Conservation (phyloP, 768 basidiomycete species). For the Auricularia sp. region DNA sequence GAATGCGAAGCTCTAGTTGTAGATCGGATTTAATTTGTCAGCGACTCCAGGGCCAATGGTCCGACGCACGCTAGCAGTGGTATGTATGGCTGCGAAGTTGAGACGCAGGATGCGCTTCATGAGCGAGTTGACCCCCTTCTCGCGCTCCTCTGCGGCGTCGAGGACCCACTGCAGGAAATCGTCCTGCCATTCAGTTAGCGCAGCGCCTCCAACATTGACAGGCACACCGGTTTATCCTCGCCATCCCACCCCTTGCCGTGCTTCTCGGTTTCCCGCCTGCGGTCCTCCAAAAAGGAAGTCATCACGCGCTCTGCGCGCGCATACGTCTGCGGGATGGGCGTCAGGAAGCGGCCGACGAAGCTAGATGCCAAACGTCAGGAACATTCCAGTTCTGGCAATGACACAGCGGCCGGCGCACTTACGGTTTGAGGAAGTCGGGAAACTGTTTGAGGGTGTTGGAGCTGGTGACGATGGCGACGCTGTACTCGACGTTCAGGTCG, state of each 20-base stretch:
- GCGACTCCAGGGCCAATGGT: no score
- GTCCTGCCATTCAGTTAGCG: slow-evolving; percentile 19
- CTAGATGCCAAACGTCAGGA: not conserved
- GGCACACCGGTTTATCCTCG: slow-evolving; percentile 17
- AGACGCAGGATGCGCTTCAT: slow-evolving; percentile 23
- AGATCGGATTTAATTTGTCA: no score
- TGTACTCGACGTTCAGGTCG: slow-evolving; percentile 21
- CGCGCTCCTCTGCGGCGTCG: slow-evolving; percentile 23
- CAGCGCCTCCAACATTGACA: no score
- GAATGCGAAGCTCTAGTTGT: no score
- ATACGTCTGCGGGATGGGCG: not conserved
- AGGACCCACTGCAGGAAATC: slow-evolving; percentile 39
- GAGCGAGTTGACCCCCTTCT: slow-evolving; percentile 23
- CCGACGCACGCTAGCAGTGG: no score
- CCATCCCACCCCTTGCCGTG: slow-evolving; percentile 23
- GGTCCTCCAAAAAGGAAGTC: slow-evolving; percentile 22
- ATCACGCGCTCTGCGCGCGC: slow-evolving; percentile 11
- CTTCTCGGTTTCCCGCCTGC: slow-evolving; percentile 15
- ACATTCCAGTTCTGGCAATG: not conserved
- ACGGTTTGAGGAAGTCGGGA: slow-evolving; percentile 12
- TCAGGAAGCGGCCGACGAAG: slow-evolving; percentile 3
- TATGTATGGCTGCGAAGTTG: slow-evolving; percentile 20
- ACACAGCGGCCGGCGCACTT: not conserved
- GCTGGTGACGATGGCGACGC: slow-evolving; percentile 25
- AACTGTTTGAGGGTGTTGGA: slow-evolving; percentile 10